Percentiles rank a stretch among this genome's conserved stretches.
These are phyloP conservation scores for Stagonosporopsis chrysanthemi DNA, from an alignment of 2,329 filamentous ascomycete species.

Conservation along the genomic window DNA sequence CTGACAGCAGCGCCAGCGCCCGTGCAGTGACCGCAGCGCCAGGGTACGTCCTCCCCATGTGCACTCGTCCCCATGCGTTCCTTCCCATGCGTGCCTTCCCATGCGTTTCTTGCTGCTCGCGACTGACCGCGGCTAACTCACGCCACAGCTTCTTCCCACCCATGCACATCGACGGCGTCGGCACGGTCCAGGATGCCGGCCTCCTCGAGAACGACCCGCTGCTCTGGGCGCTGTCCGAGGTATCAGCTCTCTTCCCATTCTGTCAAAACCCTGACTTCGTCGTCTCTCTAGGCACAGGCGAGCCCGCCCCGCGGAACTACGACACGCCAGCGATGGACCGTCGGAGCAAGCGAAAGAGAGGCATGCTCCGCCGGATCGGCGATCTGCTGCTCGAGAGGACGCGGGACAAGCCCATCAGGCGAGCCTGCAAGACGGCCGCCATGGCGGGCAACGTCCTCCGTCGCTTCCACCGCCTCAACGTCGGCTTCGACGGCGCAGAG, in stretches of 20 bases:
- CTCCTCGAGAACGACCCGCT: no score
- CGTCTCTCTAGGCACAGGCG: neutral
- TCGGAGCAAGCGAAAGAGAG: neutral
- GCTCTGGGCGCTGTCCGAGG: neutral
- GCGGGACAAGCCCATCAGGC: neutral
- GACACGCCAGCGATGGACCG: neutral
- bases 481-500: neutral
- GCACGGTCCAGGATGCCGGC: no score
- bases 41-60: no score
- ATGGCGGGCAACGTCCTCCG: neutral
- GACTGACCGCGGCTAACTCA: no score
- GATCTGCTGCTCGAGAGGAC: neutral
- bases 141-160: no score
- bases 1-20: no score
- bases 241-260: neutral
- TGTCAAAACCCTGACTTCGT: neutral
- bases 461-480: neutral
- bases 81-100: no score
- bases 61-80: no score
- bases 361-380: neutral
- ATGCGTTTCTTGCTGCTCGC: no score
- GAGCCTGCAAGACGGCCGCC: neutral
- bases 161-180: no score
- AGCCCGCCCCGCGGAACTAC: neutral
- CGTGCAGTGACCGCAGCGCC: no score